Base-by-base conservation (phyloP, 345 rosid species). In the Balakata baccata region DNA sequence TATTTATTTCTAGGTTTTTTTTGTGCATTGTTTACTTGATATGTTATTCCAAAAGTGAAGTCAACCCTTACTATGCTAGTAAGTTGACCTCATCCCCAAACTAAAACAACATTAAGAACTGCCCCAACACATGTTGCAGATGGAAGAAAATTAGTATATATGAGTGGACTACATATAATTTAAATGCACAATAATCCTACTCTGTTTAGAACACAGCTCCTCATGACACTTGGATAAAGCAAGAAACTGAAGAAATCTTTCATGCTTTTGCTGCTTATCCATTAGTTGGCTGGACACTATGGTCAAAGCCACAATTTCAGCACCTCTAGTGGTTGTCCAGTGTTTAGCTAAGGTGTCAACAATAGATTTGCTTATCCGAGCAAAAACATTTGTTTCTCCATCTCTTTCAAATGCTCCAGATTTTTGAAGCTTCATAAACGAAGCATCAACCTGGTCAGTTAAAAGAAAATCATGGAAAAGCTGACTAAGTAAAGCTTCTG, bases 161-260 rank as follows among this genome's bases (percentile, higher is more conserved):
- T 22, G 6, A 14, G 22, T 29, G 8, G 8, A 62, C 5, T 43
- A 62, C 45, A 29, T 29, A 2, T 29, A 39, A 34, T 62, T 62
- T 62, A 25, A 39, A 62, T 62, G 59, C 41, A 11, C 51, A 22
- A 56, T 25, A 45, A 60, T 39, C 89, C 66, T 89, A 95, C 99
- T 89, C 86, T 91, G 90, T 75, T 83, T 83, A 64, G 89, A 85
- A 79, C 92, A 92, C 75, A 92, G 81, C 77, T 95, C 98, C 74
- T 92, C 98, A n/a, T 95, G 99, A 83, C 97, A 89, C 83, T 91
- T 91, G 75, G 99, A 95, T 80, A 92, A 78, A 80, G 99, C 99
- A 84, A 92, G 97, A 87, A 90, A 95, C 78, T 92, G 97, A 39
- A 92, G 91, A 86, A 85, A 92, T 68, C 84, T 87, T 72, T 86